phyloP scores from a whole-genome alignment of 2,329 filamentous ascomycete species.

The Zymoseptoria ardabiliae region DNA sequence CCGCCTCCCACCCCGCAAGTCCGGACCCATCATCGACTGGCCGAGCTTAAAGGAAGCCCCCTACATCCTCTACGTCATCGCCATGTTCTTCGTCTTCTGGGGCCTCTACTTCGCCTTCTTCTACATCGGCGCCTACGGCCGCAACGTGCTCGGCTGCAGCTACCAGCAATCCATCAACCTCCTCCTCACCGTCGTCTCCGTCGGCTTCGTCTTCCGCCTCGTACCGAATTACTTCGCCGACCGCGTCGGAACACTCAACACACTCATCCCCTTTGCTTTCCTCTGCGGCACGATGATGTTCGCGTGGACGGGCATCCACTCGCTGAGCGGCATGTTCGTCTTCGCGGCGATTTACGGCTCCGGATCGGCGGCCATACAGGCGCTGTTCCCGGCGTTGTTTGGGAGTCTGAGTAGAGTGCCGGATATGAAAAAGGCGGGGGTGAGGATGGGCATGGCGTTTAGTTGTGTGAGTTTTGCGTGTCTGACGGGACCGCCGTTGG shows the following conservation, averaged over 20 bases:
- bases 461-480: slow-evolving; percentile 38
- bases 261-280: slow-evolving; percentile 45
- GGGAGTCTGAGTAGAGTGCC: slow-evolving; percentile 34
- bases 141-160: slow-evolving; percentile 36
- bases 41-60: slow-evolving; percentile 35
- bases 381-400: slow-evolving; percentile 39
- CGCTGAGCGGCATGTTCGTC: slow-evolving; percentile 32
- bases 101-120: slow-evolving; percentile 40
- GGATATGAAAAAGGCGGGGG: slow-evolving; percentile 41
- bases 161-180: slow-evolving; percentile 47
- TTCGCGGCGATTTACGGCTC: slow-evolving; percentile 42
- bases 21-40: slow-evolving; percentile 37
- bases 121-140: slow-evolving; percentile 37
- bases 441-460: slow-evolving; percentile 44
- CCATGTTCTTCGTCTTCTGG: slow-evolving; percentile 43
- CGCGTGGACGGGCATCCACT: slow-evolving; percentile 49
- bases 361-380: slow-evolving; percentile 39
- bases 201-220: slow-evolving; percentile 50
- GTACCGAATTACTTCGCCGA: slow-evolving; percentile 50
- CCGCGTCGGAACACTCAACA: slow-evolving; percentile 49
- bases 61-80: slow-evolving; percentile 36
- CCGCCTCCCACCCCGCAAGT: slow-evolving; percentile 37
- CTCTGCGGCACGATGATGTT: slow-evolving; percentile 45
- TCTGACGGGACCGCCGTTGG: slow-evolving; percentile 41
- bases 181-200: slow-evolving; percentile 50